A percentile compares a stretch with the other conserved stretches of the same genome.
These are phyloP conservation scores for Schwanniomyces etchellsii DNA, from an alignment of 1,139 yeast species.

Conservation along the genomic window DNA sequence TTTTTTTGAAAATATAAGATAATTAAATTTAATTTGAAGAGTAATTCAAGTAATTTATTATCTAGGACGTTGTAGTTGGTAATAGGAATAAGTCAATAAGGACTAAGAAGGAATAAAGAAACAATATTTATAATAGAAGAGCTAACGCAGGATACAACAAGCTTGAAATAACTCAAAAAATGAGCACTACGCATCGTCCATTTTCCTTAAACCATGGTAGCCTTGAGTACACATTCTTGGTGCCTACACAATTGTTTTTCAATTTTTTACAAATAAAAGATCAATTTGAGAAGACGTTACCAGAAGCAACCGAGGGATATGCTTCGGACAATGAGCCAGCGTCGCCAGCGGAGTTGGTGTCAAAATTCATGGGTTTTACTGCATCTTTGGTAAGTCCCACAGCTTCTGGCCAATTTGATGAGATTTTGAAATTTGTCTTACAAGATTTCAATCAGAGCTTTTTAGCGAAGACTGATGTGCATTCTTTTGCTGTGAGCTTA, in stretches of 20 bases:
- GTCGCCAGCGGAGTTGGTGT: slow-evolving; percentile 80
- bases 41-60: too few relatives aligned
- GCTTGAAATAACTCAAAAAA: slow-evolving; percentile 4
- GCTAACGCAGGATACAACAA: not conserved
- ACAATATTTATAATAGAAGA: too few relatives aligned
- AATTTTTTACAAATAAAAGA: slow-evolving; percentile 84
- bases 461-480: slow-evolving; percentile 76
- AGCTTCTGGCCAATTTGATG: slow-evolving; percentile 52
- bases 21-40: not conserved
- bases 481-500: slow-evolving; percentile 75
- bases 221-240: slow-evolving; percentile 81
- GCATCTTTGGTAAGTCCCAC: slow-evolving; percentile 51
- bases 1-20: not conserved
- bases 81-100: too few relatives aligned
- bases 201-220: slow-evolving; percentile 79
- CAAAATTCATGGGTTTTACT: slow-evolving; percentile 77
- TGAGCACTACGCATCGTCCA: slow-evolving; percentile 47
- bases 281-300: slow-evolving; percentile 73
- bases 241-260: slow-evolving; percentile 76
- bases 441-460: slow-evolving; percentile 81
- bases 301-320: slow-evolving; percentile 75
- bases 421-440: slow-evolving; percentile 64
- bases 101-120: too few relatives aligned
- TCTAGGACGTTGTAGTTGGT: too few relatives aligned
- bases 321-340: slow-evolving; percentile 89